Evolutionary conservation across 1,284 basidiomycete species (phyloP), one percentile per base, ranked within the genome.

Genomic region (Microbotryum saponariae): DNA sequence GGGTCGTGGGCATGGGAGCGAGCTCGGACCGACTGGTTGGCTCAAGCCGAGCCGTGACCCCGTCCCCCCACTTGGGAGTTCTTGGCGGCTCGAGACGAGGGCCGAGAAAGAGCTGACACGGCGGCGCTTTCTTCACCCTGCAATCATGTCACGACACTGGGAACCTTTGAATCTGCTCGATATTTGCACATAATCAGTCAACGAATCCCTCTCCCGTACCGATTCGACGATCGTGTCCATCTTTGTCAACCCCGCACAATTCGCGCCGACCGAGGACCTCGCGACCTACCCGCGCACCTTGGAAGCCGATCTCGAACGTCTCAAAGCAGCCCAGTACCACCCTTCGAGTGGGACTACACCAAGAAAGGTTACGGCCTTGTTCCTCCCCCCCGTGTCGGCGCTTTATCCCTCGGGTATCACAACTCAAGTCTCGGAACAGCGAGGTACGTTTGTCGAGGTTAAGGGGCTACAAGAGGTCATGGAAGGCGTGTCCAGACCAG

Each of bases 241-340:
- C 69, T 98, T 97, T 75, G 92, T 97, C 62, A 97, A 98, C 74
- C 96, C 96, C 0, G 89, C 93, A 10, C 93, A 98, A 77, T 98
- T 98, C 70, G 91, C 93, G 0, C 93, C 91, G 0, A 85, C 91
- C 68, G 96, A 98, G 77, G 96, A 97, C 74, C 83, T 97, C 2
- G 81, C 83, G 14, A 85, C 85, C 3, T 98, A 98, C 76, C 94
- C 94, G 0, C 85, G 91, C 46, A 96, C 91, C 0, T 79, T 81
- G 16, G 75, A 78, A 29, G 56, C 71, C 3, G 80, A 82, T 65
- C 67, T 81, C 9, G 68, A 75, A 31, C 61, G 18, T 61, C 71
- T 51, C 59, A 25, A 54, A 58, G 2, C 29, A 57, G 18, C 53
- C 62, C 42, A 7, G 8, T 20, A 64, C 65, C 4, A 27, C 61